These are phyloP conservation scores for Cryphonectria parasitica DNA, from an alignment of 2,329 filamentous ascomycete species.

Conservation along the genomic window DNA sequence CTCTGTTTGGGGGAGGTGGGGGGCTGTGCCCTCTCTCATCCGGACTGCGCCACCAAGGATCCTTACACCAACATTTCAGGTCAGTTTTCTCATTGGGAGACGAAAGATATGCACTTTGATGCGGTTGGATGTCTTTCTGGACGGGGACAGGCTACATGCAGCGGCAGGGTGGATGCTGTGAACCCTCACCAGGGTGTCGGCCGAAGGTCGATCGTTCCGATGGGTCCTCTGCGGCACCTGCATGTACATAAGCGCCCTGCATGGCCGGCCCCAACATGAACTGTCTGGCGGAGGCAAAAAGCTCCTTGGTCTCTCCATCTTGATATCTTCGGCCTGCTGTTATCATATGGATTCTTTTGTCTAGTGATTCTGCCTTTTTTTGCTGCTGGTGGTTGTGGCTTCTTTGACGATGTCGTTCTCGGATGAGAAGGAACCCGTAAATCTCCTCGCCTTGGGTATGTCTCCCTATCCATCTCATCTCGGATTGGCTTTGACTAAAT, in stretches of 20 bases:
- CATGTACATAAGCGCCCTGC: not conserved
- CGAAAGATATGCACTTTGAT: not conserved
- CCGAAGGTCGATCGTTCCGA: not conserved
- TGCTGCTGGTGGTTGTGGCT: not conserved
- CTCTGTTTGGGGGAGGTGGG: not conserved
- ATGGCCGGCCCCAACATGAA: not conserved
- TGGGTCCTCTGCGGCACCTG: not conserved
- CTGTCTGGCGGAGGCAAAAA: not conserved
- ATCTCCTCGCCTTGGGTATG: constrained; percentile 17
- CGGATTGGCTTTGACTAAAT: not conserved
- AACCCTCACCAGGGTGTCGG: not conserved
- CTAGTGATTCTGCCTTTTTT: not conserved
- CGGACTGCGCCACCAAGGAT: not conserved
- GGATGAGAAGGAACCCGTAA: constrained; percentile 17
- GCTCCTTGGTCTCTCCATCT: not conserved
- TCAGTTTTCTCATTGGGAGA: not conserved
- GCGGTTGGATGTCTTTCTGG: not conserved
- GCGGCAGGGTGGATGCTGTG: not conserved
- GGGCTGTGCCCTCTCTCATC: not conserved
- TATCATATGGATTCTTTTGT: not conserved
- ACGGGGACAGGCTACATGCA: not conserved
- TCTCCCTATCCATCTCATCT: not conserved
- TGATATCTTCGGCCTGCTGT: not conserved
- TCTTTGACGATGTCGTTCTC: not conserved
- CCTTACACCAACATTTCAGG: not conserved